Evolutionary conservation across 2,329 filamentous ascomycete genomes (phyloP), one percentile per base, ranked within the genome.

Genomic region (Curvularia sp.): DNA sequence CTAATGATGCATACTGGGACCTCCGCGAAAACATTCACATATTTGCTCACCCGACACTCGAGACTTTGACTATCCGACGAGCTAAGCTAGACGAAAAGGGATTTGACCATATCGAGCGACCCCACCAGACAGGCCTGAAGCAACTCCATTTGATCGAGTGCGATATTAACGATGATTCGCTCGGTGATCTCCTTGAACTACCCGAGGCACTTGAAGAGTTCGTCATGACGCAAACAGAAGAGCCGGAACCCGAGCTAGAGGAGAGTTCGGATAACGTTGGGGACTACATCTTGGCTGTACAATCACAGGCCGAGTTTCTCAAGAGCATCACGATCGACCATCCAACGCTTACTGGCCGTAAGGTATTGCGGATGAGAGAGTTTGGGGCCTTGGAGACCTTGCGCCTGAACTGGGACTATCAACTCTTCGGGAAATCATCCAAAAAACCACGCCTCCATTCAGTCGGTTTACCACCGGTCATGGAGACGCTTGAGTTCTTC

Each of bases 21-120:
- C 63, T 74, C 1, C 67, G 70, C 52, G 72, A 74, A 51, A 74
- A 74, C 56, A 74, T 74, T 28, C 72, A 74, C 55, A 72, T 74
- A n/a, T 74, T 74, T 39, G 69, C 70, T 1, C 72, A 74, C 45
- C 72, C 72, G 1, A 66, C 66, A 1, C 59, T 74, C 9, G 70
- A 74, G 43, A 64, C 39, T 6, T 53, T 74, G 18, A 72, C 64
- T n/a, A 69, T 74, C 42, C 63, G 65, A 21, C 60, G 72, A 51
- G 72, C 72, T 8, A 72, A 67, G 47, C 53, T 74, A 19, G 72
- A 74, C 47, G 72, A 74, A 23, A 60, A 69, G 45, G 70, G 70
- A 1, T 74, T 74, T 45, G 66, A 74, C 45, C 68, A 67, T 21
- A 65, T 73, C 4, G 72, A 74, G 51, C 65, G 70, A 13, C 72